Conservation (phyloP, 768 basidiomycete species). For the Hypsizygus marmoreus region DNA sequence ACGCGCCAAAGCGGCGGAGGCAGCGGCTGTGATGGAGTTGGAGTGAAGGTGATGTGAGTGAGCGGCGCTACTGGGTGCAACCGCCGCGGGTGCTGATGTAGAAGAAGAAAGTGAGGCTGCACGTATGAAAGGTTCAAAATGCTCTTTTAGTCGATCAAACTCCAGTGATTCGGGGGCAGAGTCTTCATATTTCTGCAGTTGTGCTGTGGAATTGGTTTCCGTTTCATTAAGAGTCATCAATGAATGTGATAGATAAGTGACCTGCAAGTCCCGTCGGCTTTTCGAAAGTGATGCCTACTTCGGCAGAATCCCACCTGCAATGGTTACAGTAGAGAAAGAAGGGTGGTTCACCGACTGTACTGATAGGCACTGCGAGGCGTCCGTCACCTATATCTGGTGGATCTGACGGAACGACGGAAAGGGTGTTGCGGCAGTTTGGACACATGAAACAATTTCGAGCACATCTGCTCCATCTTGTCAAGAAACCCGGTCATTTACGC, state of each 20-base stretch:
- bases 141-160: conserved; percentile 93
- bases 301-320: conserved; percentile 93
- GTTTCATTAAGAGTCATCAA: conserved; percentile 4
- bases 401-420: conserved; percentile 90
- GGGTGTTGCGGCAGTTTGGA: conserved; percentile 87
- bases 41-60: conserved; percentile 76
- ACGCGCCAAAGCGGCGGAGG: conserved; percentile 84
- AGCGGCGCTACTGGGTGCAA: conserved; percentile 48
- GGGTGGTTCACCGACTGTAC: conserved; percentile 77
- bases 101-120: conserved; percentile 76
- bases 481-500: conserved; percentile 4
- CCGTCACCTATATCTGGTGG: conserved; percentile 65
- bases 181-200: conserved; percentile 89
- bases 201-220: conserved; percentile 53
- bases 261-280: conserved; percentile 96
- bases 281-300: conserved; percentile 91
- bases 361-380: conserved; percentile 52
- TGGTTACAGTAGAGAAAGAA: conserved; percentile 91
- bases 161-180: conserved; percentile 82
- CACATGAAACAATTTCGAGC: conserved; percentile 98
- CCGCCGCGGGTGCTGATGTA: conserved; percentile 45
- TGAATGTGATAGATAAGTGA: conserved; percentile 34
- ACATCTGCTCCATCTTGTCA: conserved; percentile 59
- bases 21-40: conserved; percentile 85
- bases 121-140: conserved; percentile 94